A percentile compares a stretch with the other conserved stretches of the same genome.
These are phyloP conservation scores for Tylopilus plumbeoviolaceoides DNA, from an alignment of 768 basidiomycete species.

Conservation along the genomic window DNA sequence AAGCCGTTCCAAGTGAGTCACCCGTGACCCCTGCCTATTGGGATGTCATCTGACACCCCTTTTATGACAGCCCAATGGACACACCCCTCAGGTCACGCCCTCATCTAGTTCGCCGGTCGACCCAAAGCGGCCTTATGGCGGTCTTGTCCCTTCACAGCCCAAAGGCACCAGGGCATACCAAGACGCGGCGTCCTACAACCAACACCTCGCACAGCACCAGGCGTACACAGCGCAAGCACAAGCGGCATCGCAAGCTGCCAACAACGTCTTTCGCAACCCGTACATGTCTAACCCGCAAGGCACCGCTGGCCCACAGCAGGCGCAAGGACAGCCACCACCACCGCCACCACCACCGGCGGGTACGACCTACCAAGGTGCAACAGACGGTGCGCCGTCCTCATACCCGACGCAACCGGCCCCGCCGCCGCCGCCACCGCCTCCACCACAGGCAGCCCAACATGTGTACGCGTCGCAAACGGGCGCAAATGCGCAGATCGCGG, in stretches of 20 bases:
- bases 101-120: conserved; percentile 42
- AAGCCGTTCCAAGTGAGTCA: conserved; percentile 75
- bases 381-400: conserved; percentile 13
- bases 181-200: conserved; percentile 92
- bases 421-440: conserved; percentile 19
- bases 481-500: conserved; percentile 17
- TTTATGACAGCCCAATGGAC: conserved; percentile 48
- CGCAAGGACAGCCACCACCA: conserved; percentile 12
- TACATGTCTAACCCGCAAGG: conserved; percentile 59
- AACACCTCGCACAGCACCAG: conserved; percentile 92
- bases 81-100: conserved; percentile 26
- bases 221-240: conserved; percentile 86
- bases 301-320: conserved; percentile 32
- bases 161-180: conserved; percentile 84
- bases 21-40: neutral
- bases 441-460: conserved; percentile 20
- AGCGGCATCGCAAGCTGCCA: conserved; percentile 66
- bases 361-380: conserved; percentile 24
- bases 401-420: conserved; percentile 27
- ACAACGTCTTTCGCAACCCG: conserved; percentile 71
- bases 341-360: conserved; percentile 2
- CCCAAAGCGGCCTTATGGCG: conserved; percentile 89
- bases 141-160: conserved; percentile 84
- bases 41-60: conserved; percentile 7
- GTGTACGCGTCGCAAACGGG: conserved; percentile 25